Percentiles rank a stretch among this genome's conserved stretches.
phyloP scores from a whole-genome alignment of 2,329 filamentous ascomycete genomes.

The Alternaria infectoria region DNA sequence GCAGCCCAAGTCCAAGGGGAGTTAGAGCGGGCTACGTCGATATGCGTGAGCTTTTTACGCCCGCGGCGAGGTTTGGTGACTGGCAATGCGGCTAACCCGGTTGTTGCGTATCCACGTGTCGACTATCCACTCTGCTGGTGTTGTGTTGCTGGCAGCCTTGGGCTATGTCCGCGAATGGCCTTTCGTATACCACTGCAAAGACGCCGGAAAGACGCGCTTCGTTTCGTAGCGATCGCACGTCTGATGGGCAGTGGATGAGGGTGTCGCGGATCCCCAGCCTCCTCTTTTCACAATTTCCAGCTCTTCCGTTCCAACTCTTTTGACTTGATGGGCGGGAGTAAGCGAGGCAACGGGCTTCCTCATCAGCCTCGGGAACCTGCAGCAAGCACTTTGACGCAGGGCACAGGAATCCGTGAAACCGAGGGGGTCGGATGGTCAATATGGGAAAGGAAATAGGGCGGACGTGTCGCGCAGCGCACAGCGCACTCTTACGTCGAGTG shows the following conservation, averaged over 20 bases:
- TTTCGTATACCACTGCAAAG: slow-evolving; percentile 9
- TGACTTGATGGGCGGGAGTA: slow-evolving; percentile 12
- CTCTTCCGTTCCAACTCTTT: slow-evolving; percentile 8
- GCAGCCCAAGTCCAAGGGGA: slow-evolving; percentile 30
- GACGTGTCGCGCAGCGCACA: slow-evolving; percentile 25
- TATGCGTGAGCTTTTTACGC: slow-evolving; percentile 22
- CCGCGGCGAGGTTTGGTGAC: slow-evolving; percentile 16
- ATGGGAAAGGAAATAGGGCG: slow-evolving; percentile 8
- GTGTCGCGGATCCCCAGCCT: slow-evolving; percentile 5
- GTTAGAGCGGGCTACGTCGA: slow-evolving; percentile 29
- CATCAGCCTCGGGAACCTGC: slow-evolving; percentile 17
- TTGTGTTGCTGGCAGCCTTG: slow-evolving; percentile 9
- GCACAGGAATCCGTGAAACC: slow-evolving; percentile 7
- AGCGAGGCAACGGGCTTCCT: slow-evolving; percentile 14
- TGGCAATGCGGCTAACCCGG: slow-evolving; percentile 12
- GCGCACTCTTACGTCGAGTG: slow-evolving; percentile 30
- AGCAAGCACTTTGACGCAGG: slow-evolving; percentile 22
- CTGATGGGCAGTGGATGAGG: neutral
- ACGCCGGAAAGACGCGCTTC: slow-evolving; percentile 7
- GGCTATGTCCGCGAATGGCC: slow-evolving; percentile 5
- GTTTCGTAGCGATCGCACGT: slow-evolving; percentile 2
- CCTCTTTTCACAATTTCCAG: neutral
- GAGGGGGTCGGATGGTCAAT: slow-evolving; percentile 6
- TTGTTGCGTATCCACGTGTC: slow-evolving; percentile 7
- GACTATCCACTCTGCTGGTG: slow-evolving; percentile 11